Evolutionary conservation across 225 moss, liverwort and hornwort genomes (phyloP), one percentile per base, ranked within the genome.

Genomic region (Pleurozium schreberi): DNA sequence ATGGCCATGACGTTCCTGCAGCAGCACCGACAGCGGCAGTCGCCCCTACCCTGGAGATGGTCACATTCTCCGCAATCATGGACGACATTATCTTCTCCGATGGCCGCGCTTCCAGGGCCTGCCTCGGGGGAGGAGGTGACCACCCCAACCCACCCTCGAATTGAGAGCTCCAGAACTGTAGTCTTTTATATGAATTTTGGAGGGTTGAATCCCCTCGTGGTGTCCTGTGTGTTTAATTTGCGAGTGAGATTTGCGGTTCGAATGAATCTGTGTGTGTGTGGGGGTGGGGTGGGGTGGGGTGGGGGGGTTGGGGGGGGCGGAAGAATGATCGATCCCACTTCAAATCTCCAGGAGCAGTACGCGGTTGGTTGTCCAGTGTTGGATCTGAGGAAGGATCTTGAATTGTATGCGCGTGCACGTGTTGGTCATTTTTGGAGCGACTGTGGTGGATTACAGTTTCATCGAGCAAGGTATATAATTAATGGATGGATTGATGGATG

Each of bases 1-100:
- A 38, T n/a, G 86, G 62, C 62, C 45, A 47, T 60, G 60, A 23
- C 59, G 38, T 47, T 60, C 27, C 40, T 40, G 49, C 70, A 12
- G 23, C 50, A 12, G 33, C 59, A 73, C 19, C 80, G 30, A 60
- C 80, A 80, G 42, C 40, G 58, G 30, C 33, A 11, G 67, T 34
- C 53, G 31, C 57, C 14, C 28, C 81, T 31, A 34, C 85, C 45
- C 26, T 87, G 95, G 91, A 92, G 77, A 94, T 94, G 91, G 97
- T 97, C 81, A 93, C 98, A 17, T 98, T 97, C 90, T 95, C 94
- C 80, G 79, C 93, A 83, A 96, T 98, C 75, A 86, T 98, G 38
- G 97, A 98, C 92, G 95, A 96, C 90, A 97, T 98, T 85, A 95
- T 96, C 38, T 98, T 96, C 79, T 91, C 97, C 62, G 96, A 97